These are phyloP conservation scores for Parsonsia alboflavescens DNA, from an alignment of 257 asterid genomes.

Conservation along the genomic window DNA sequence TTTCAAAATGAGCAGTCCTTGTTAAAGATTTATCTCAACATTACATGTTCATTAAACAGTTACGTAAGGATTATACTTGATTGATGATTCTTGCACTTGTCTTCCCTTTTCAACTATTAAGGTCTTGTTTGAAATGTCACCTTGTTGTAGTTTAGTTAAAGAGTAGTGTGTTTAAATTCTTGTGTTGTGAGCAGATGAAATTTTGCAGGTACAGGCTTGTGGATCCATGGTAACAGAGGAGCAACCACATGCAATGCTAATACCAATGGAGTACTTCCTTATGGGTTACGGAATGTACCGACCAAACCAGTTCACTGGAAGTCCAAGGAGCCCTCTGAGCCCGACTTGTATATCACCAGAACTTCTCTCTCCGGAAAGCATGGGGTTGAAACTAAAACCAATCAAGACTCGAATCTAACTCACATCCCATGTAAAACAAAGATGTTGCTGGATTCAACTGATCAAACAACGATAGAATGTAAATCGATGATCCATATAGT, in stretches of 20 bases:
- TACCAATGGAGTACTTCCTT: slow-evolving; percentile 73
- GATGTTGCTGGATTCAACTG: slow-evolving; percentile 18
- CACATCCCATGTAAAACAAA: slow-evolving; percentile 7
- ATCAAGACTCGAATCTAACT: slow-evolving; percentile 60
- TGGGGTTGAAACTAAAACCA: slow-evolving; percentile 89
- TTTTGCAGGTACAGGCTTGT: slow-evolving; percentile 67
- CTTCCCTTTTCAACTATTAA: not conserved
- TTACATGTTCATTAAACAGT: not conserved
- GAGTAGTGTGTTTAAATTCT: not conserved
- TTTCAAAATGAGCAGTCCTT: not conserved
- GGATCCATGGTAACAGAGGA: slow-evolving; percentile 96
- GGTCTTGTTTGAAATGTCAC: slow-evolving; percentile 5
- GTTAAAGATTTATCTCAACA: not conserved
- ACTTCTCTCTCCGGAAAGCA: slow-evolving; percentile 83
- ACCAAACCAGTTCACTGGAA: slow-evolving; percentile 54
- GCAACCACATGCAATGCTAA: slow-evolving; percentile 92
- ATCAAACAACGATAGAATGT: slow-evolving; percentile 14
- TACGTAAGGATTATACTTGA: not conserved
- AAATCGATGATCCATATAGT: slow-evolving; percentile 27
- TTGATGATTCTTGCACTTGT: not conserved
- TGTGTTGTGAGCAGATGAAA: not conserved
- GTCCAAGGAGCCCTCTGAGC: slow-evolving; percentile 82
- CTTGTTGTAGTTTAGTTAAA: not conserved
- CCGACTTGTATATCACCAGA: slow-evolving; percentile 81
- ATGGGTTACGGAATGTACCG: slow-evolving; percentile 67